Base-by-base conservation (phyloP, 2,329 filamentous ascomycete species). In the Trichoderma pleuroti region DNA sequence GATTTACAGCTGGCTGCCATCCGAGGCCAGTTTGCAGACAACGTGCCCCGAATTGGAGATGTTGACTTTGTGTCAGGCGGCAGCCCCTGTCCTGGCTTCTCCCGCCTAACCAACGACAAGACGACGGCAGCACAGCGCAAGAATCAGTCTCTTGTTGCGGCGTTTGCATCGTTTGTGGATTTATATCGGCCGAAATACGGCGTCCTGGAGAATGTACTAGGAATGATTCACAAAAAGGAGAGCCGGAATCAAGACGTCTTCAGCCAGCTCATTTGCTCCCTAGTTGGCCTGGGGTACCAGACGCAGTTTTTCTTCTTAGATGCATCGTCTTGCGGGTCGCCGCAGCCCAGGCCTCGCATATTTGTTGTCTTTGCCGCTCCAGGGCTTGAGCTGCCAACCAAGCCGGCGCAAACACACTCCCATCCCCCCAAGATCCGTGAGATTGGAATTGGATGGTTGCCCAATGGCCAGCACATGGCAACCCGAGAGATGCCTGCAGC, bases 271-370 rank as follows among this genome's bases (percentile, higher is more conserved):
- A 83, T 96, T 11, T 92, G 91, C 72, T 86, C 89, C 1, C 81
- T 96, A 0, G 90, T 95, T 0, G 91, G 90, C 0, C 83, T 96
- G 73, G 93, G 92, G 0, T 97, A 96, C 74, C 93, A 97, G 76
- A 83, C 89, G 0, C 87, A 91, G 52, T 85, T 92, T 46, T 88
- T 90, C 70, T 82, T 91, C 0, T 82, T 92, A 24, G 92, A 94
- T 73, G 87, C 92, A 0, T 93, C 91, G 84, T 87, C 86, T 0
- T 88, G 87, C 73, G 91, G 92, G 1, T 88, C 89, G 2, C 82
- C 88, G 0, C 92, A 96, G 76, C 82, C 81, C 4, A 86, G 93
- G 5, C 86, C 85, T 4, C 85, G 93, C 8, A 82, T 95, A 0
- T 93, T 97, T 72, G 84, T 96, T 1, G 83, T 86, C 3, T 91